Evolutionary conservation across 352 stramenopile genomes (phyloP), one percentile per base, ranked within the genome.

Genomic region (Thalassiosira hispida): DNA sequence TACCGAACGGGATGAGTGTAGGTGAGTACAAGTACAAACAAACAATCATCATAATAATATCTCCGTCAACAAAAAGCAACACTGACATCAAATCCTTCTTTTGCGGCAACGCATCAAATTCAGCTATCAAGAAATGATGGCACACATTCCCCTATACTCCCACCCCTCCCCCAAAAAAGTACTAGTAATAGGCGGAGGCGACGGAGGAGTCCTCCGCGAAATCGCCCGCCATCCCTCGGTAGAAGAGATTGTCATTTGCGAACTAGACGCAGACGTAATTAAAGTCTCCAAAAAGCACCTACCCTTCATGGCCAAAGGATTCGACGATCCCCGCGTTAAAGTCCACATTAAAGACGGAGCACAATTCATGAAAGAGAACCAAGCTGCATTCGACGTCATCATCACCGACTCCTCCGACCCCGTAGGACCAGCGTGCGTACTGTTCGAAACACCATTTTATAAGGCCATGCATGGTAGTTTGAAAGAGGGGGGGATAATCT

Each of bases 81-180:
- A n/a, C n/a, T n/a, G n/a, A n/a, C n/a, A n/a, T n/a, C n/a, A n/a
- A n/a, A n/a, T n/a, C n/a, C n/a, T n/a, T n/a, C n/a, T n/a, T n/a
- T n/a, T n/a, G n/a, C n/a, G n/a, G n/a, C n/a, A n/a, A n/a, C n/a
- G n/a, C n/a, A n/a, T n/a, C n/a, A n/a, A n/a, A n/a, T n/a, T 98
- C 84, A 89, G 96, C 49, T 99, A 99, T 91, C 97, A 99, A 90
- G 97, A 99, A 91, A 99, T 99, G 97, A 99, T 99, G 88, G 94
- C 96, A 16, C 97, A 99, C 88, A 91, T 99, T 61, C 97, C 97
- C 8, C 91, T 99, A 67, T 99, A 97, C 85, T 91, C 96, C 27
- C 97, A 99, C 85, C 92, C 92, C 22, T 90, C 96, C 85, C 97
- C 97, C 25, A 98, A 98, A 85, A 95, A 91, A 71, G 93, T 96